Evolutionary conservation across 495 filamentous ascomycete species (phyloP), one percentile per base, ranked within the genome.

Genomic region (Penicillium coffeae): DNA sequence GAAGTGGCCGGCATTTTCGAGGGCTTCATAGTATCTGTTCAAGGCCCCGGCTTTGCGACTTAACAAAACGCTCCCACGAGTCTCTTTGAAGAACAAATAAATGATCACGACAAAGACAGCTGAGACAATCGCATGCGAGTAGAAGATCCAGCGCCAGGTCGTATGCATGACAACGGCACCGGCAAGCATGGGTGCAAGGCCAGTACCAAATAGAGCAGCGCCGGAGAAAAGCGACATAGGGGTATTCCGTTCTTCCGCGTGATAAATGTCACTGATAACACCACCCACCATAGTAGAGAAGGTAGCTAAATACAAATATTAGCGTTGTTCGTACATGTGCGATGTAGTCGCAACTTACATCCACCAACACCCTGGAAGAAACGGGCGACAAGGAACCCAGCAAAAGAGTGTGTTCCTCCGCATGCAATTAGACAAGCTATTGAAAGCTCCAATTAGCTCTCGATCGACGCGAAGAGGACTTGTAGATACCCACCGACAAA

Each of bases 281-380:
- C 92, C 92, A 27, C 92, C 92, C 2, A 95, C 88, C 85, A 96
- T 92, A 10, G 89, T 94, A 3, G 82, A 86, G 62, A 95, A 96
- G 0, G 91, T 92, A 1, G 81, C 60, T 64, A 55, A 9, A 16
- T 14, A 1, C 10, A 1, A 42, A 19, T 33, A 48, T 30, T 10
- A 30, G 25, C 25, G 43, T 20, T 8, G 32, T 8, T 15, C 6
- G 10, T 19, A 6, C 12, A 18, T 12, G 37, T 15, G 33, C 1
- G 14, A 15, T 15, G 2, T 6, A 36, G 22, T 8, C 20, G 22
- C 12, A 30, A 55, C 69, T 19, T 70, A 74, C 71, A 87, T 14
- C 79, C 82, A 8, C 85, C 86, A 12, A 84, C 80, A 0, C 92
- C 91, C 10, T 80, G 77, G 33, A 92, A 78, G 52, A 95, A 86